Evolutionary conservation across 2,329 filamentous ascomycete species (phyloP).

Genomic region (Cytospora schulzeri): DNA sequence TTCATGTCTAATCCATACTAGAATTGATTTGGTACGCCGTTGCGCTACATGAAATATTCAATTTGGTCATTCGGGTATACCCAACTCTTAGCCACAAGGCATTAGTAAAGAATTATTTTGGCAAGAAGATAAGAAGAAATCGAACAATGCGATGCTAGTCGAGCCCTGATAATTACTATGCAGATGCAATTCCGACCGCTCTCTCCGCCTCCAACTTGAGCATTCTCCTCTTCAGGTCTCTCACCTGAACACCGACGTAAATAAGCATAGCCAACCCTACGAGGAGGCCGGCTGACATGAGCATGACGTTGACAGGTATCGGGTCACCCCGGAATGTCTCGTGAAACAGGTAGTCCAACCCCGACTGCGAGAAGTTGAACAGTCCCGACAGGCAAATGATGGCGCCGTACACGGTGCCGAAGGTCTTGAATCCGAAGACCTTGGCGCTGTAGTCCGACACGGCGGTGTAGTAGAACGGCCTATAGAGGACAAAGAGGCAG

Average conservation of each 20-base stretch:
- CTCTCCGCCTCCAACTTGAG: slow-evolving; percentile 37
- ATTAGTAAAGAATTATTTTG: background rate
- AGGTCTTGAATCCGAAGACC: slow-evolving; percentile 89
- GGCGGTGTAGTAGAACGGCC: slow-evolving; percentile 88
- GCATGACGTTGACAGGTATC: slow-evolving; percentile 71
- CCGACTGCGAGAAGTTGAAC: slow-evolving; percentile 81
- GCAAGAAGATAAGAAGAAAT: background rate
- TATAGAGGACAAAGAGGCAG: slow-evolving; percentile 78
- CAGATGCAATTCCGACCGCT: slow-evolving; percentile 30
- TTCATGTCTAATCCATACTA: background rate
- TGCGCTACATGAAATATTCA: background rate
- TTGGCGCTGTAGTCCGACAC: slow-evolving; percentile 89
- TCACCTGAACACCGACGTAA: slow-evolving; percentile 59
- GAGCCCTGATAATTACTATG: background rate
- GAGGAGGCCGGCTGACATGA: slow-evolving; percentile 62
- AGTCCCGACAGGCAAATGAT: slow-evolving; percentile 85
- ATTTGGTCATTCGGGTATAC: background rate
- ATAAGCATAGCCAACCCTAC: slow-evolving; percentile 67
- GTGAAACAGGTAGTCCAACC: slow-evolving; percentile 77
- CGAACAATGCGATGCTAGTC: background rate
- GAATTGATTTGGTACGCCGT: background rate
- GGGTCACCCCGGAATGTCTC: slow-evolving; percentile 71
- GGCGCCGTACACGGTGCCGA: slow-evolving; percentile 90
- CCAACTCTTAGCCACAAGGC: background rate
- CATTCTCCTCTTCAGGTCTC: slow-evolving; percentile 39